Evolutionary conservation across 2,329 filamentous ascomycete species (phyloP), one percentile per base, ranked within the genome.

Genomic region (Coniella vitis): DNA sequence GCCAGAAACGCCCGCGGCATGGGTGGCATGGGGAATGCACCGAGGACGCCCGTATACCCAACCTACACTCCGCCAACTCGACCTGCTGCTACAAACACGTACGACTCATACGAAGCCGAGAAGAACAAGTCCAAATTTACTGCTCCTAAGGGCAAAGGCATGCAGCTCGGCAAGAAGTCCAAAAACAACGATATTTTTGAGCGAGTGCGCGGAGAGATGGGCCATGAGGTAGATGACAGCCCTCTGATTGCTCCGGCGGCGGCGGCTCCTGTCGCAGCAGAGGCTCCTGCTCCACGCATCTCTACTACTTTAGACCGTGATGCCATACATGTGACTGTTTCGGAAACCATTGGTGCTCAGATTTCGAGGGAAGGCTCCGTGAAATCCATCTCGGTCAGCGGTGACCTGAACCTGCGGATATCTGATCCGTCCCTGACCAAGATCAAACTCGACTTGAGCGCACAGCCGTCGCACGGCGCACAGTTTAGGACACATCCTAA

Each of bases 141-240:
- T 61, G 80, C 87, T 44, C 79, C 84, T 52, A 89, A 94, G 70
- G 90, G 89, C 60, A 98, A 98, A 75, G 93, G 93, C 58, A 98
- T 98, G 94, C 91, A 97, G 69, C 76, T 98, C 49, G 93, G 93
- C 69, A 97, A 97, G 76, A 98, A 98, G 73, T 95, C 88, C 53
- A 97, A 97, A 75, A 90, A 88, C 19, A 95, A 87, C 25, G 91
- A 95, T 66, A 95, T 97, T 77, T 97, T 95, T 65, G 91, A 97
- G 69, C 87, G 90, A 61, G 90, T 98, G 31, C 85, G 90, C 57
- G 88, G 87, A 52, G 91, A 97, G 56, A 76, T 97, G 63, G 90
- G 90, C n/a, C 78, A 84, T 34, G 89, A 95, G 62, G 82, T 82
- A 34, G 90, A 95, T 63, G 84, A 90, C 47, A 69, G 71, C 38